Conservation (phyloP, 768 basidiomycete genomes). For the Macrolepiota dolichaula region DNA sequence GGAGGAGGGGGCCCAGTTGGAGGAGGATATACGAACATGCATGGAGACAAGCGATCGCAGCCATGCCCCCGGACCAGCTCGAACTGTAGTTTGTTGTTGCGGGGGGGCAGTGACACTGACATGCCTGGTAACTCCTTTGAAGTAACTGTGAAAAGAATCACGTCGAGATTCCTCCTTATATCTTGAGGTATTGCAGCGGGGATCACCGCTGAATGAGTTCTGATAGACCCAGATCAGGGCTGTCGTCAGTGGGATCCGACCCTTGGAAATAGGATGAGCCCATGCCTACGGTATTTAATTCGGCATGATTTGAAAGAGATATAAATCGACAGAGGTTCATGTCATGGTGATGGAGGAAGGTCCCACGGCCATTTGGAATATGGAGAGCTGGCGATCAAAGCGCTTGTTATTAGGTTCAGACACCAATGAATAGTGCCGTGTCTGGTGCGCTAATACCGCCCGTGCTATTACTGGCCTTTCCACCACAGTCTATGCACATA, state of each 20-base stretch:
- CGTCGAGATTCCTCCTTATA: background rate
- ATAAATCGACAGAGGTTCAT: background rate
- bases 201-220: background rate
- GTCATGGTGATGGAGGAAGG: too few species aligned
- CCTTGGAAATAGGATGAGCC: background rate
- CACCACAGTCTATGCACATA: background rate
- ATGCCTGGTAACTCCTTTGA: constrained; percentile 2
- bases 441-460: background rate
- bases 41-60: too few species aligned
- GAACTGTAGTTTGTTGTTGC: background rate
- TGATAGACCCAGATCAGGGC: background rate
- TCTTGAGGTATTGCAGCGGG: background rate
- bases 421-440: background rate
- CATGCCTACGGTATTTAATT: constrained; percentile 6
- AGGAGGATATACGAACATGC: too few species aligned
- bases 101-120: background rate
- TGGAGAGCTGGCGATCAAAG: background rate
- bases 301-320: constrained; percentile 3
- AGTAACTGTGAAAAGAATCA: background rate
- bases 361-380: background rate
- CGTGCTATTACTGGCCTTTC: constrained; percentile 2
- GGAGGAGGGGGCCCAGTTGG: too few species aligned
- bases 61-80: too few species aligned
- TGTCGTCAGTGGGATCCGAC: background rate
- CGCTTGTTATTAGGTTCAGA: background rate